Conservation (phyloP, 495 filamentous ascomycete genomes). For the Friedmanniomyces endolithicus region DNA sequence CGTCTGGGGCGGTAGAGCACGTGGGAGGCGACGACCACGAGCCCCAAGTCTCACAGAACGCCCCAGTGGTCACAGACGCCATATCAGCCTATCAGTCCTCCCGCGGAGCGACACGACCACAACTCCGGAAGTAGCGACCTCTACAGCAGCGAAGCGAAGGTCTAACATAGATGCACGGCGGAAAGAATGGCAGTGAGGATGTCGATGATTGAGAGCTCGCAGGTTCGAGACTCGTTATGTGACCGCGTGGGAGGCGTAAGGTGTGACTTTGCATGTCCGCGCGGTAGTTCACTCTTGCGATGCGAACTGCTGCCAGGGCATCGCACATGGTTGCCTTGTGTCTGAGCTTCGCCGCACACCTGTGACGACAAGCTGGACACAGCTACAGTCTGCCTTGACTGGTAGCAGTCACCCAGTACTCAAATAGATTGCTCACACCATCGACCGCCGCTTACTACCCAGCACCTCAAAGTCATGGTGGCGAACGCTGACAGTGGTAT, state of each 20-base stretch:
- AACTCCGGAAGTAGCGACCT: neutral
- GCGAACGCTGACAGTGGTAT: too few relatives aligned
- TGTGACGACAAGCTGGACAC: neutral
- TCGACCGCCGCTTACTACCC: too few relatives aligned
- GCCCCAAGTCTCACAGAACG: constrained; percentile 52
- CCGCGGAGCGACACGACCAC: neutral
- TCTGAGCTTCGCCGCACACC: neutral
- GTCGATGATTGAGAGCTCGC: too few relatives aligned
- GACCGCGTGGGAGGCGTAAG: neutral
- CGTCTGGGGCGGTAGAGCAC: constrained; percentile 49
- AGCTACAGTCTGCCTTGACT: too few relatives aligned
- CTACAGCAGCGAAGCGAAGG: neutral
- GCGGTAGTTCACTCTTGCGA: neutral
- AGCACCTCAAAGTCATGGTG: too few relatives aligned
- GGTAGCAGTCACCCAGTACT: too few relatives aligned
- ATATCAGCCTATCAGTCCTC: constrained; percentile 7
- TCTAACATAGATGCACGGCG: too few relatives aligned
- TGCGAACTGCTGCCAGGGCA: neutral
- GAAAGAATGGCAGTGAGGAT: too few relatives aligned
- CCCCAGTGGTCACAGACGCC: constrained; percentile 34
- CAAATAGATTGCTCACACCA: too few relatives aligned
- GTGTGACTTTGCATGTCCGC: neutral
- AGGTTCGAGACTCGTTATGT: too few relatives aligned
- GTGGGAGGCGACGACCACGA: constrained; percentile 47
- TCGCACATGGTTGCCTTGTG: neutral